Conservation (phyloP, 2,329 filamentous ascomycete genomes). For the Achaetomium macrosporum region DNA sequence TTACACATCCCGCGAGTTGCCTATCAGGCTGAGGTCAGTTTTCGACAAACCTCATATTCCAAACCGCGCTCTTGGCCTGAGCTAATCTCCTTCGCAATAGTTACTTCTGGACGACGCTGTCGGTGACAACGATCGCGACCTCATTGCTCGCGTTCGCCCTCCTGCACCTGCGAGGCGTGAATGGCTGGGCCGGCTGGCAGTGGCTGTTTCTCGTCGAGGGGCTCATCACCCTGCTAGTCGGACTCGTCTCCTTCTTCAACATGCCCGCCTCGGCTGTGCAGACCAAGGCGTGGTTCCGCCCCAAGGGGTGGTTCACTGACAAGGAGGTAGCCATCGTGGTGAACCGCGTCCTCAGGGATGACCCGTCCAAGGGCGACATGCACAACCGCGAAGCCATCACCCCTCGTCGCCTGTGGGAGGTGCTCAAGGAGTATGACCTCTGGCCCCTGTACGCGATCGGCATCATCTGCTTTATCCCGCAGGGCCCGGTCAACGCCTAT, state of each 20-base stretch:
- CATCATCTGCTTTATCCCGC: slow-evolving; percentile 44
- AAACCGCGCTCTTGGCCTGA: not conserved
- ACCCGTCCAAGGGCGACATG: slow-evolving; percentile 53
- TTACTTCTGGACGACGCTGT: slow-evolving; percentile 32
- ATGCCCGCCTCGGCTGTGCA: slow-evolving; percentile 46
- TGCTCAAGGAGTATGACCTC: slow-evolving; percentile 49
- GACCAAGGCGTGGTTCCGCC: slow-evolving; percentile 45
- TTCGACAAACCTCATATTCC: not conserved
- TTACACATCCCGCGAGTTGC: slow-evolving; percentile 31
- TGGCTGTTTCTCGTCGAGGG: slow-evolving; percentile 55
- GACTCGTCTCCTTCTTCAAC: slow-evolving; percentile 45
- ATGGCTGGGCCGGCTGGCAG: slow-evolving; percentile 35
- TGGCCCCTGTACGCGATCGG: slow-evolving; percentile 51
- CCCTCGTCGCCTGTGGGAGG: slow-evolving; percentile 41
- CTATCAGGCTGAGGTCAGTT: slow-evolving; percentile 33
- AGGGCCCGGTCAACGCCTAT: slow-evolving; percentile 41
- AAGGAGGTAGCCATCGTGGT: slow-evolving; percentile 53
- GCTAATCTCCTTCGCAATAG: slow-evolving; percentile 10
- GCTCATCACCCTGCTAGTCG: slow-evolving; percentile 45
- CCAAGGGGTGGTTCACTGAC: slow-evolving; percentile 52
- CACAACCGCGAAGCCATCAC: slow-evolving; percentile 52
- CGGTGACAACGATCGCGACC: not conserved
- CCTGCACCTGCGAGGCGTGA: slow-evolving; percentile 34
- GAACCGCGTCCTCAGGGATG: slow-evolving; percentile 51
- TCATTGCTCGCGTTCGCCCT: slow-evolving; percentile 33